Evolutionary conservation across 2,329 filamentous ascomycete genomes (phyloP).

Genomic region (Zalaria sp.): DNA sequence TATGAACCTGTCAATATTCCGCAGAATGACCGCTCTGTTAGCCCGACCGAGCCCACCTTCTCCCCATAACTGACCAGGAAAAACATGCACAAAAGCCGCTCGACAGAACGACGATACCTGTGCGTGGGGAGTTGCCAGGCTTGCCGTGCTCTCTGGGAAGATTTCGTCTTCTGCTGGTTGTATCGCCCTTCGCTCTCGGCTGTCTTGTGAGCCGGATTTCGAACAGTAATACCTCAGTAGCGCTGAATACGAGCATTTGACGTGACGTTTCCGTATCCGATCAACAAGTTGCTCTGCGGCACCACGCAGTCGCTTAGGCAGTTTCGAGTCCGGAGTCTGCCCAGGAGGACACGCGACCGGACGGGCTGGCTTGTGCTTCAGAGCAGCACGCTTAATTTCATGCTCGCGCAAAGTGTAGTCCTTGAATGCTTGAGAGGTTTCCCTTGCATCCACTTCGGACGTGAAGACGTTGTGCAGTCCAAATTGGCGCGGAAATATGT

Average conservation of each 20-base stretch:
- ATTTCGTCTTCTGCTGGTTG: not conserved
- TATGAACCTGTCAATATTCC: constrained; percentile 64
- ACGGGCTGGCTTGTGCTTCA: not conserved
- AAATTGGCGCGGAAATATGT: constrained; percentile 88
- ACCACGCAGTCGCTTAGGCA: constrained; percentile 59
- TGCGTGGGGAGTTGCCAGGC: constrained; percentile 51
- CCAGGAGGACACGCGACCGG: not conserved
- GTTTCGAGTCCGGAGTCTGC: not conserved
- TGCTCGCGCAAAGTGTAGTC: constrained; percentile 78
- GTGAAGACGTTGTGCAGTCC: constrained; percentile 86
- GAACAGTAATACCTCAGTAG: constrained; percentile 70
- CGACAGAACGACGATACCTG: constrained; percentile 79
- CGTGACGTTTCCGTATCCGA: constrained; percentile 56
- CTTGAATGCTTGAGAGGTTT: constrained; percentile 61
- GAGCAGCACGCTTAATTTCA: constrained; percentile 45
- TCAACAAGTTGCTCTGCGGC: constrained; percentile 43
- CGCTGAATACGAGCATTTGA: constrained; percentile 63
- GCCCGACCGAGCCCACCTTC: constrained; percentile 32
- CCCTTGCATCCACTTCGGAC: constrained; percentile 45
- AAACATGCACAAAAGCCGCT: constrained; percentile 54
- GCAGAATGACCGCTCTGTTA: constrained; percentile 51
- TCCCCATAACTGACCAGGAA: constrained; percentile 69
- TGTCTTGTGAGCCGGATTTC: too few relatives aligned
- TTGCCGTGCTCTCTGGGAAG: constrained; percentile 32
- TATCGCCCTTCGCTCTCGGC: too few relatives aligned